Conservation (phyloP, 2,329 filamentous ascomycete species). For the Beauveria asiatica region DNA sequence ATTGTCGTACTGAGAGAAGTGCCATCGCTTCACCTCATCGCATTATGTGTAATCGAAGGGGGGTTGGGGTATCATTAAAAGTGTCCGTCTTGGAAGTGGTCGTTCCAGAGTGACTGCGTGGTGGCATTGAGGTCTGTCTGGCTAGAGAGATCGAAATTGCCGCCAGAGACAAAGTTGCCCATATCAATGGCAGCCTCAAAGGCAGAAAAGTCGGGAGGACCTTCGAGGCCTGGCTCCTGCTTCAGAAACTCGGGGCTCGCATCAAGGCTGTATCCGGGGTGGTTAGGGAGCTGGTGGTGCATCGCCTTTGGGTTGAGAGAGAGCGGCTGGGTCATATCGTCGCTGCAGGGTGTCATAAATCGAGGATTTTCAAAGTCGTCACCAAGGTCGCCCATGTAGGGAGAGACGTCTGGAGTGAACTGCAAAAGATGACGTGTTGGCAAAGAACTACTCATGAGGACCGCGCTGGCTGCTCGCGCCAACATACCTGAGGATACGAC, state of each 20-base stretch:
- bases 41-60: slow-evolving; percentile 3
- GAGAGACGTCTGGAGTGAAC: slow-evolving; percentile 32
- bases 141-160: slow-evolving; percentile 22
- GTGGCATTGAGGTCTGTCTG: slow-evolving; percentile 19
- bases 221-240: slow-evolving; percentile 20
- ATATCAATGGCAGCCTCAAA: slow-evolving; percentile 34
- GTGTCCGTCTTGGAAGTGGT: slow-evolving; percentile 22
- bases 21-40: slow-evolving; percentile 7
- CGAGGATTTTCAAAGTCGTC: slow-evolving; percentile 28
- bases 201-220: slow-evolving; percentile 29
- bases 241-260: slow-evolving; percentile 20
- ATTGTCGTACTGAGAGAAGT: not conserved
- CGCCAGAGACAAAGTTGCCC: slow-evolving; percentile 25
- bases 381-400: slow-evolving; percentile 26
- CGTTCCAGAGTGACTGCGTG: slow-evolving; percentile 23
- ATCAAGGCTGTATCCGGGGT: slow-evolving; percentile 14
- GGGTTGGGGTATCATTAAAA: slow-evolving; percentile 23
- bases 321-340: slow-evolving; percentile 32
- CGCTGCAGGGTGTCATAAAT: slow-evolving; percentile 47
- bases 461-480: slow-evolving; percentile 26
- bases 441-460: slow-evolving; percentile 19
- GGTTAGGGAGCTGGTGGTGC: not conserved
- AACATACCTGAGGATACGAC: slow-evolving; percentile 22
- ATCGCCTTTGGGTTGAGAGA: slow-evolving; percentile 18
- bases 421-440: slow-evolving; percentile 23